Base-by-base conservation (phyloP, 2,329 filamentous ascomycete genomes). In the Colletotrichum shisoi region DNA sequence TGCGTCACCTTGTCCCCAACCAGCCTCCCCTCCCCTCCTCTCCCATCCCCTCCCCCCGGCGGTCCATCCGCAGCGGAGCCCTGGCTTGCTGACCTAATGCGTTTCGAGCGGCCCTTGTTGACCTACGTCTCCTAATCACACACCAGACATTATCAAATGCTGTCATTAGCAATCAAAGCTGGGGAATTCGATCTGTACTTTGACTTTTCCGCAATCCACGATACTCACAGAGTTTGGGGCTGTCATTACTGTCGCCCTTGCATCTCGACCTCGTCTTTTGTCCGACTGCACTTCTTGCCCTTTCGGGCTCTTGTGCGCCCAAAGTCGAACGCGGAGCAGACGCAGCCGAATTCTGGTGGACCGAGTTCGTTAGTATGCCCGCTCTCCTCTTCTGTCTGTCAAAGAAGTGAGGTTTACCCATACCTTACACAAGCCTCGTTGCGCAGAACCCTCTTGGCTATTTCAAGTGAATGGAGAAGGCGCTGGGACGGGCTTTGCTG, bases 151-250 rank as follows among this genome's bases (percentile, higher is more conserved):
- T 71, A 71, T 72, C 72, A 72, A 72, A 72, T 71, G 71, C 67
- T 73, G 73, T 71, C 73, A 76, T 75, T 71, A 71, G 73, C 73
- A 76, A 72, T 71, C 72, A 73, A 69, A 69, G 57, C 57, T 62
- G 57, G 37, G 66, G 39, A 59, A 49, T 42, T 59, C 45, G 49
- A 51, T 68, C 46, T 67, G 24, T 52, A 67, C 52, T 6, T 62
- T 68, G 62, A 34, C 57, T 61, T 39, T 62, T 45, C 58, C 46
- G 52, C 56, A 62, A 57, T 51, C n/a, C 39, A 42, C 46, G 12
- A 62, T 56, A 21, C 57, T 37, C 40, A 15, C 27, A 57, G 27
- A 39, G 48, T 49, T 48, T 39, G 42, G 17, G 2, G 45, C 27
- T 34, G 17, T 27, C 37, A 11, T 40, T 56, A 19, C 61, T 52